phyloP scores from a whole-genome alignment of 2,329 filamentous ascomycete genomes.

The Thermothelomyces thermophilus region DNA sequence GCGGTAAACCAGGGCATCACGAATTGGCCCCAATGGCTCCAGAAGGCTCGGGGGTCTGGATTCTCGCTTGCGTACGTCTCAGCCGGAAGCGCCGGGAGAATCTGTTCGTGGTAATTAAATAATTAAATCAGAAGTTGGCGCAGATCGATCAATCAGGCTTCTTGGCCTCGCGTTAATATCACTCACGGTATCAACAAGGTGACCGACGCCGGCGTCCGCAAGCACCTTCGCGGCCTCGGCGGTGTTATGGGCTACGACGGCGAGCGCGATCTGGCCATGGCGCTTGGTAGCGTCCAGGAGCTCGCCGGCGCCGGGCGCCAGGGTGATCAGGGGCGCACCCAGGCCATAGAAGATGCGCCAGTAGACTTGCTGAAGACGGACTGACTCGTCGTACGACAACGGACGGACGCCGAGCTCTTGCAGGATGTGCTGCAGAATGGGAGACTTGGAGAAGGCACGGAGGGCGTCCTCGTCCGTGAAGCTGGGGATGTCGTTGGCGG shows the following conservation, averaged over 20 bases:
- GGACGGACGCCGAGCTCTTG: not conserved
- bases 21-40: not conserved
- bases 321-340: not conserved
- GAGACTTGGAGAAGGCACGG: not conserved
- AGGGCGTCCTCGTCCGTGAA: not conserved
- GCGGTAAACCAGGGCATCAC: not conserved
- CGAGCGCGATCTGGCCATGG: not conserved
- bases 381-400: not conserved
- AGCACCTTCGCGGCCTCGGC: not conserved
- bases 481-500: not conserved
- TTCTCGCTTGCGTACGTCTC: not conserved
- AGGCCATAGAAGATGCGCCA: not conserved
- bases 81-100: not conserved
- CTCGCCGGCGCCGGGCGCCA: not conserved
- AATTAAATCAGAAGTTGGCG: too few species aligned
- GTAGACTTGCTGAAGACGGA: not conserved
- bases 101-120: not conserved
- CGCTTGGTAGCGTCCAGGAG: not conserved
- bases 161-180: too few species aligned
- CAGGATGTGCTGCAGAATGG: not conserved
- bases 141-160: too few species aligned
- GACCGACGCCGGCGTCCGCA: not conserved
- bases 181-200: constrained; percentile 1
- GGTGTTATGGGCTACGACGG: not conserved
- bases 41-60: not conserved